phyloP scores from a whole-genome alignment of 345 rosid species.

The Pistacia atlantica region DNA sequence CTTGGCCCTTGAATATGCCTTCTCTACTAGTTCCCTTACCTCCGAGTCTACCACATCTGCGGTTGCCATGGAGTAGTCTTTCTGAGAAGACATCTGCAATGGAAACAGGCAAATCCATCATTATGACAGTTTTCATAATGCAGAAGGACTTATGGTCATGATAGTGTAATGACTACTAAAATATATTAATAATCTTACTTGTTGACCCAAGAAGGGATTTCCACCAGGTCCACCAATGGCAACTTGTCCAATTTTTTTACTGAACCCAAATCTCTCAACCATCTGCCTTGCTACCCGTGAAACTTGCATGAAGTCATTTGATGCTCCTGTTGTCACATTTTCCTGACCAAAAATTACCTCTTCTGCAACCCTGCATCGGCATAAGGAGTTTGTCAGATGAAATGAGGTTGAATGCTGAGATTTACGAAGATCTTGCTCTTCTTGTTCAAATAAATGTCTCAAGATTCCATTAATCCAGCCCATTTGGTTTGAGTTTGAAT shows the following conservation, averaged over 20 bases:
- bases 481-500: neutral
- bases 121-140: slow-evolving; percentile 2
- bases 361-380: slow-evolving; percentile 74
- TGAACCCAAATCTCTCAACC: slow-evolving; percentile 97
- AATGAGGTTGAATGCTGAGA: neutral
- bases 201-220: slow-evolving; percentile 94
- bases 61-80: slow-evolving; percentile 98
- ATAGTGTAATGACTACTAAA: neutral
- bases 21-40: slow-evolving; percentile 87
- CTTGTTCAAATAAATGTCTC: neutral
- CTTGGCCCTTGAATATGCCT: slow-evolving; percentile 70
- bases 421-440: neutral
- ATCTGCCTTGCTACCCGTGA: slow-evolving; percentile 99
- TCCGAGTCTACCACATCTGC: slow-evolving; percentile 92
- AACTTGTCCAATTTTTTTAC: slow-evolving; percentile 96
- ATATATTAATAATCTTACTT: slow-evolving; percentile 31
- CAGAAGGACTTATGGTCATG: neutral
- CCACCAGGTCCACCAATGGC: slow-evolving; percentile 97
- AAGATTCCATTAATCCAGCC: neutral
- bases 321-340: slow-evolving; percentile 98
- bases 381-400: neutral
- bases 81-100: slow-evolving; percentile 87
- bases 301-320: slow-evolving; percentile 98
- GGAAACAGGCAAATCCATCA: neutral
- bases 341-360: slow-evolving; percentile 90